Evolutionary conservation across 1,139 yeast species (phyloP).

Genomic region (Pneumocystis carinii): DNA sequence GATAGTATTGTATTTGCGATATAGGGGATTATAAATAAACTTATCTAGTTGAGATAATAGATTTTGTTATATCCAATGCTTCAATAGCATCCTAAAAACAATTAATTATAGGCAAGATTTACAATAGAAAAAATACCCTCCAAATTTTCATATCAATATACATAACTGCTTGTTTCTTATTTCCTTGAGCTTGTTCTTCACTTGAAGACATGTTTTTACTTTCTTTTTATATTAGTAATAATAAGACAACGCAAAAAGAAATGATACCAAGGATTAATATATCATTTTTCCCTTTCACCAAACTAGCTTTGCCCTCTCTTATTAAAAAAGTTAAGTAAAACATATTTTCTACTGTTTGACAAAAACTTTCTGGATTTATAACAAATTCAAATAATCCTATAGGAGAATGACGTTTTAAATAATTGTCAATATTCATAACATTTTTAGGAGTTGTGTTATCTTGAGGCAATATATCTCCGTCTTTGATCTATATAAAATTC

Average conservation of each 20-base stretch:
- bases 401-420: constrained; percentile 18
- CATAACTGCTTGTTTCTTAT: background rate
- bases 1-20: background rate
- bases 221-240: background rate
- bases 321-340: constrained; percentile 70
- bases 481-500: constrained; percentile 19
- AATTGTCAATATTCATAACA: constrained; percentile 20
- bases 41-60: background rate
- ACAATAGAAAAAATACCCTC: background rate
- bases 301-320: constrained; percentile 46
- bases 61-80: background rate
- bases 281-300: background rate
- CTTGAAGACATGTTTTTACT: background rate
- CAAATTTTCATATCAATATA: background rate
- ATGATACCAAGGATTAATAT: background rate
- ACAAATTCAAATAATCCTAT: constrained; percentile 52
- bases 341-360: constrained; percentile 68
- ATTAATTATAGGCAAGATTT: background rate
- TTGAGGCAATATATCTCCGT: constrained; percentile 34
- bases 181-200: background rate
- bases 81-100: background rate
- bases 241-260: background rate
- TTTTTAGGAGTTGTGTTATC: constrained; percentile 36
- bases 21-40: background rate
- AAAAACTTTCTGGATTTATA: constrained; percentile 59